Base-by-base conservation (phyloP, 1,284 basidiomycete species). In the Pisolithus thermaeus region DNA sequence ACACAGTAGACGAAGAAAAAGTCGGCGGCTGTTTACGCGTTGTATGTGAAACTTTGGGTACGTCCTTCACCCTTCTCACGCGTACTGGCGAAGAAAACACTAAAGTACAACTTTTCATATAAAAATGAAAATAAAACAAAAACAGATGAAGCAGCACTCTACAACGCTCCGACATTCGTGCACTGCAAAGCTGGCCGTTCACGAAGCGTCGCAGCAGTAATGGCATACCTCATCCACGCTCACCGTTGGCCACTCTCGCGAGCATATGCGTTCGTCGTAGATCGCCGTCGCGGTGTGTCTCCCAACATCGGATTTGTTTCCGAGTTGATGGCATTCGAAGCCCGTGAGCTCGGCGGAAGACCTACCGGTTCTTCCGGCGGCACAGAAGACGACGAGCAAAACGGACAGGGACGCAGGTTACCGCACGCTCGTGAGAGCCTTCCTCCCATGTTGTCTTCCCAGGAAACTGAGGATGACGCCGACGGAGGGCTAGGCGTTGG, bases 241-340 rank as follows among this genome's bases (percentile, higher is more conserved):
- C 92, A 97, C 62, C 91, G 93, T 60, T 97, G 95, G 95, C 88
- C 92, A 7, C 79, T 98, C 46, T 88, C 90, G 28, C 84, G 84
- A 47, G 90, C 95, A 0, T 98, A 97, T 65, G 75, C 85, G 1
- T 95, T 92, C 64, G 95, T 98, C 22, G 78, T 91, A 39, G 92
- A 95, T 61, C 81, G 92, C 8, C 81, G 96, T 44, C 88, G 89
- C 58, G 91, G 89, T 58, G 94, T 97, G 59, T 93, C 89, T n/a
- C 95, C 96, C 8, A 98, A 98, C 67, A 97, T 99, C 59, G 95
- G 95, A 6, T 98, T 98, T 68, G 92, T 98, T 32, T 92, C 90
- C 12, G 95, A 97, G 70, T 78, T 98, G 41, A 97, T 98, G 93
- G 87, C 84, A 46, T 97, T 93, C 64, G 95, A 98, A 70, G 90